These are phyloP conservation scores for Blastobotrys robertii DNA, from an alignment of 805 yeast genomes.

Conservation along the genomic window DNA sequence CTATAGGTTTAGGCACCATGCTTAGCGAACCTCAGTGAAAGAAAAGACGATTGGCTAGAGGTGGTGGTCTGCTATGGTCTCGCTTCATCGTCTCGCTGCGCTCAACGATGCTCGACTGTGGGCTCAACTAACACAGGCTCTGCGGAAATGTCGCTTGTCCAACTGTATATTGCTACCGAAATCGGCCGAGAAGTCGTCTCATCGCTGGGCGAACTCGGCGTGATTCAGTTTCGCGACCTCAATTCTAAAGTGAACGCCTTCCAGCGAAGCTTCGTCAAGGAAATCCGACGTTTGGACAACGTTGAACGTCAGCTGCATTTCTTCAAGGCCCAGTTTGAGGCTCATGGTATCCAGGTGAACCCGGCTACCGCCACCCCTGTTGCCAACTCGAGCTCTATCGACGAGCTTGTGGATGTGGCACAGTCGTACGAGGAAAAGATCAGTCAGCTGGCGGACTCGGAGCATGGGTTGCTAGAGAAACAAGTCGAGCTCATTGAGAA, in stretches of 20 bases:
- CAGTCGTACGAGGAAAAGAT: constrained; percentile 66
- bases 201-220: constrained; percentile 76
- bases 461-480: constrained; percentile 50
- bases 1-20: too few relatives aligned
- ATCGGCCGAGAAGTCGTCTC: constrained; percentile 79
- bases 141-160: constrained; percentile 94
- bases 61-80: neutral
- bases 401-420: constrained; percentile 56
- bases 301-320: constrained; percentile 72
- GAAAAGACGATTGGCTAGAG: too few relatives aligned
- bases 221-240: constrained; percentile 81
- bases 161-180: constrained; percentile 85
- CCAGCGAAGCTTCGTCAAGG: constrained; percentile 86
- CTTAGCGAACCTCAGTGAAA: too few relatives aligned
- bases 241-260: constrained; percentile 72
- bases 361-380: constrained; percentile 30
- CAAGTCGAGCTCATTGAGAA: constrained; percentile 63
- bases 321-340: constrained; percentile 25
- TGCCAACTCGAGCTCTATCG: constrained; percentile 51
- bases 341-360: constrained; percentile 22
- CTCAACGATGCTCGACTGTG: neutral
- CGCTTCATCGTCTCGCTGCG: neutral
- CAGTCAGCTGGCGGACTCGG: constrained; percentile 57
- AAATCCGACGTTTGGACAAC: constrained; percentile 73
- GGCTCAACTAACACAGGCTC: constrained; percentile 46